Evolutionary conservation across 1,284 basidiomycete genomes (phyloP), one percentile per base, ranked within the genome.

Genomic region (Schizophyllum amplum): DNA sequence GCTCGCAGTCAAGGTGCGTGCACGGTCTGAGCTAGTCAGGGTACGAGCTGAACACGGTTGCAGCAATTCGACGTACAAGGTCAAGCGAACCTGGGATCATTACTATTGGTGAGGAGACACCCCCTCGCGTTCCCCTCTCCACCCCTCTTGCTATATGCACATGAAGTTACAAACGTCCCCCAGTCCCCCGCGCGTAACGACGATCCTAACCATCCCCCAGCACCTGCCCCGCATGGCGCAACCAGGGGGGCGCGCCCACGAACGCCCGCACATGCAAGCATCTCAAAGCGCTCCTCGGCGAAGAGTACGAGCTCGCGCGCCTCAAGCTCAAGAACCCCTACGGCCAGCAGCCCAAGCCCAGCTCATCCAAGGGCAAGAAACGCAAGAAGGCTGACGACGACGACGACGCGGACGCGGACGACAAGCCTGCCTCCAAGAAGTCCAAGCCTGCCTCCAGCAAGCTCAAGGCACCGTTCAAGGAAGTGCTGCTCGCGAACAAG

Each of bases 191-290:
- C n/a, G n/a, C n/a, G n/a, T n/a, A n/a, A n/a, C n/a, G 26, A 59
- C 52, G 21, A 3, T 7, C 27, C 58, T 4, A 47, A 20, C 51
- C 7, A 52, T 20, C 21, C 58, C 27, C 51, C 4, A 59, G 33
- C 56, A 24, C 55, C 4, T 52, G n/a, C 26, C 47, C 27, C 24
- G 75, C 76, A 26, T 79, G 75, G 83, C 72, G 73, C 52, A 78
- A 80, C 61, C 57, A 79, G 75, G 69, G 70, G 23, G 75, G 77
- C 13, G 67, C 65, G 17, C 77, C 80, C 5, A 72, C 79, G 48
- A 79, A 82, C 62, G 78, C 77, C 1, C 80, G 83, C 20, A 77
- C 79, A 2, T 86, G 84, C 72, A 82, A 84, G 60, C 84, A 87
- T 63, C 71, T 86, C 48, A 76, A 76, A 56, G 66, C 75, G 1